Conservation (phyloP, 2,329 filamentous ascomycete species). For the Cordyceps tenuipes region DNA sequence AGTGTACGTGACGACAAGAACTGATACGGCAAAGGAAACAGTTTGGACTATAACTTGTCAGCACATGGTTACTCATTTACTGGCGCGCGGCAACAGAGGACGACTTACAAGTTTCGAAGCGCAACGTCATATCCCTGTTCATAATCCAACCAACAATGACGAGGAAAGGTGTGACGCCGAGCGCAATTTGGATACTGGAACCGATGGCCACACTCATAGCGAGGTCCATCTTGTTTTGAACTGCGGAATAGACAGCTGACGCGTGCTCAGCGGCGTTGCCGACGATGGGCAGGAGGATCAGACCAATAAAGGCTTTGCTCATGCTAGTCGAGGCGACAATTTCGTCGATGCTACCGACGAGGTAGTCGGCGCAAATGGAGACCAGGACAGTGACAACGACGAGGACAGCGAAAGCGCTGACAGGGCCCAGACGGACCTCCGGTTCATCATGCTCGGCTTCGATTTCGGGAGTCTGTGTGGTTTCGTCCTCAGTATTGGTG, state of each 20-base stretch:
- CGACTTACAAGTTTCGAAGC: constrained; percentile 58
- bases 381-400: constrained; percentile 62
- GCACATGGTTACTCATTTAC: neutral
- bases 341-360: constrained; percentile 67
- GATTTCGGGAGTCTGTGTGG: constrained; percentile 37
- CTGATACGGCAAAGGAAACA: constrained; percentile 66
- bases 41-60: constrained; percentile 49
- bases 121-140: constrained; percentile 63
- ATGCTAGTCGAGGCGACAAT: constrained; percentile 63
- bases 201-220: constrained; percentile 74
- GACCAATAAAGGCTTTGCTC: constrained; percentile 73
- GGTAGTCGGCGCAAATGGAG: constrained; percentile 65
- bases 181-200: constrained; percentile 73
- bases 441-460: constrained; percentile 21
- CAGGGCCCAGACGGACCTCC: constrained; percentile 47
- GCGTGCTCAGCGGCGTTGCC: constrained; percentile 77
- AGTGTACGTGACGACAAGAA: constrained; percentile 66
- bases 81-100: neutral
- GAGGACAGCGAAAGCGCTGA: constrained; percentile 58
- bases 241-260: constrained; percentile 69
- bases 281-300: constrained; percentile 71
- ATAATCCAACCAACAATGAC: constrained; percentile 76
- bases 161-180: constrained; percentile 72
- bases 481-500: constrained; percentile 34
- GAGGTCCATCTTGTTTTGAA: constrained; percentile 68